Evolutionary conservation across 768 basidiomycete genomes (phyloP), one percentile per base, ranked within the genome.

Genomic region (Saitozyma sp.): DNA sequence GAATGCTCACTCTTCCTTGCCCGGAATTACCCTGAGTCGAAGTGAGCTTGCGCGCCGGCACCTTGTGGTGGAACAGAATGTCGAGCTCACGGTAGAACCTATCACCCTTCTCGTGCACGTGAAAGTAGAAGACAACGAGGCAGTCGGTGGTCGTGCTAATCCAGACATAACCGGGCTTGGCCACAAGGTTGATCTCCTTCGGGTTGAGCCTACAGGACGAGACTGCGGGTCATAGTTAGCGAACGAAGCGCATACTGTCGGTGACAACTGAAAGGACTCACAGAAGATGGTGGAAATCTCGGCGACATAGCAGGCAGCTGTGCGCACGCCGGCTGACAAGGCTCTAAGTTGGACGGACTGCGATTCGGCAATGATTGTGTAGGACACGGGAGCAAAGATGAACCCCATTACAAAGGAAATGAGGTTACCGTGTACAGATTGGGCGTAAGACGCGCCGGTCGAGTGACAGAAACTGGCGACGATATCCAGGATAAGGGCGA

Each of bases 21-120:
- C 16, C 9, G 16, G 14, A 43, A 61, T 59, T 52, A 77, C 66
- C 9, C 60, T 54, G 5, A n/a, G 73, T 72, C 54, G 38, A 51
- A 8, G 43, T 54, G 62, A 75, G 78, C 37, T 69, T 51, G 11
- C 76, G 53, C 1, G 78, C 75, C 1, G 70, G 52, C 13, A 75
- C 51, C n/a, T 60, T 59, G 11, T 66, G 66, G 42, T 63, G 59
- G 68, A 78, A 79, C 49, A 79, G 29, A 45, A 78, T 76, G 62
- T 79, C 78, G 45, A 79, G 63, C 54, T 79, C 74, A 45, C 71
- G 62, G 67, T 75, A 77, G 2, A 71, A 70, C 54, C 78, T 61
- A 17, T 65, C 71, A 59, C 71, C 74, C 50, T 60, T 65, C 62
- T 76, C 75, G 5, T 75, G 78, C 0, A 79, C 59, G 45, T 64